A percentile compares a stretch with the other conserved stretches of the same genome.
Conservation (phyloP, 2,329 filamentous ascomycete genomes). For the Monilinia fructigena region DNA sequence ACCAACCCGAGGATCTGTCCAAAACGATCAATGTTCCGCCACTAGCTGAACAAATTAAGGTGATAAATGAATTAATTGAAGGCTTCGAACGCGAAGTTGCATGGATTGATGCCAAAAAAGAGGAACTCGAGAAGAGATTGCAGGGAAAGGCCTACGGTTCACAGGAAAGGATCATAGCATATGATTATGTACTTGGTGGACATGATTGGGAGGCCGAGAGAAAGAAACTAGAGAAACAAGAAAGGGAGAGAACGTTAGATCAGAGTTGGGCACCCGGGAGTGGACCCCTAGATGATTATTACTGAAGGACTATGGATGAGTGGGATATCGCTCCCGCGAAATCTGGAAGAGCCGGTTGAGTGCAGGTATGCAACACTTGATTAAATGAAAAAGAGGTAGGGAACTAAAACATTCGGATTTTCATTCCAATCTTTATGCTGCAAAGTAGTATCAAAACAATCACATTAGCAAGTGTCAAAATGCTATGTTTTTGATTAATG, state of each 20-base stretch:
- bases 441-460: neutral
- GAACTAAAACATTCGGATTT: neutral
- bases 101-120: neutral
- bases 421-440: too few relatives aligned
- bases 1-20: neutral
- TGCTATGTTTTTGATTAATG: too few relatives aligned
- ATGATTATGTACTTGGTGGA: conserved; percentile 1
- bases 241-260: neutral
- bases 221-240: neutral
- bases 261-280: neutral
- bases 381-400: too few relatives aligned
- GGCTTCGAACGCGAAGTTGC: too few relatives aligned
- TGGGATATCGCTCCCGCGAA: too few relatives aligned
- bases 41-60: neutral
- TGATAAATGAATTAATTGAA: neutral
- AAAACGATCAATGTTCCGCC: neutral
- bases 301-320: neutral
- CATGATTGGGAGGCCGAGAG: neutral
- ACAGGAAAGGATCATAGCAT: neutral
- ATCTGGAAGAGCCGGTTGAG: too few relatives aligned
- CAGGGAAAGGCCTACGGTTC: neutral
- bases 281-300: neutral
- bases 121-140: neutral
- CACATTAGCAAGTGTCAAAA: too few relatives aligned
- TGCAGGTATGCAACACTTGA: too few relatives aligned